A percentile compares a stretch with the other conserved stretches of the same genome.
Conservation (phyloP, 2,329 filamentous ascomycete genomes). For the Fusarium odoratissimum region DNA sequence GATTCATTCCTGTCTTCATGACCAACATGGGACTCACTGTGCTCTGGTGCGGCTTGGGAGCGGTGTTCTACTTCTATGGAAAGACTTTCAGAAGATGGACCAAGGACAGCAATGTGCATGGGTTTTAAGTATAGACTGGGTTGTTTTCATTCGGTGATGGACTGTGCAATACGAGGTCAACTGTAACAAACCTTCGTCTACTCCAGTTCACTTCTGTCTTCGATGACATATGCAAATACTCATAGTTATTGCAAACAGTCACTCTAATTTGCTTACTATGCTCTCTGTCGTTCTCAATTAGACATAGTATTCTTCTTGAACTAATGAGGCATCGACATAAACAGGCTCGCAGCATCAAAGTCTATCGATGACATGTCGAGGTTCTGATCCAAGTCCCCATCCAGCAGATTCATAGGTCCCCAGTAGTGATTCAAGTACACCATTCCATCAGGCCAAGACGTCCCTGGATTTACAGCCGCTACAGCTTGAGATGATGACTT, state of each 20-base stretch:
- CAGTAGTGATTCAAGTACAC: background rate
- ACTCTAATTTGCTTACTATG: background rate
- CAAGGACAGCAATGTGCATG: constrained; percentile 2
- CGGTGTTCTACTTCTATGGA: background rate
- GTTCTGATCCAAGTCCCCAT: background rate
- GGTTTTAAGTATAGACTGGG: background rate
- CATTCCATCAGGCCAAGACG: background rate
- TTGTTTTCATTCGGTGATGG: background rate
- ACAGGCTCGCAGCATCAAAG: constrained; percentile 62
- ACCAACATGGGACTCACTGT: constrained; percentile 1
- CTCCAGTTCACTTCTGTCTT: no score
- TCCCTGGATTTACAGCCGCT: background rate
- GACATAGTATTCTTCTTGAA: constrained; percentile 54
- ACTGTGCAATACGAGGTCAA: accelerated
- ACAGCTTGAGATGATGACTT: background rate
- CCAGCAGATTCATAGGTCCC: background rate
- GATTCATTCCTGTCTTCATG: constrained; percentile 13
- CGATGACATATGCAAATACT: no score
- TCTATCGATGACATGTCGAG: background rate
- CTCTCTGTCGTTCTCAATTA: accelerated
- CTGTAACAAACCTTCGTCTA: accelerated
- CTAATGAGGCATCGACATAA: constrained; percentile 89
- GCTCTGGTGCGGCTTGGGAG: background rate
- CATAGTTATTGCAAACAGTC: background rate
- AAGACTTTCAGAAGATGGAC: constrained; percentile 6